Evolutionary conservation across 2,329 filamentous ascomycete genomes (phyloP), one percentile per base, ranked within the genome.

Genomic region (Fusarium ambrosium): DNA sequence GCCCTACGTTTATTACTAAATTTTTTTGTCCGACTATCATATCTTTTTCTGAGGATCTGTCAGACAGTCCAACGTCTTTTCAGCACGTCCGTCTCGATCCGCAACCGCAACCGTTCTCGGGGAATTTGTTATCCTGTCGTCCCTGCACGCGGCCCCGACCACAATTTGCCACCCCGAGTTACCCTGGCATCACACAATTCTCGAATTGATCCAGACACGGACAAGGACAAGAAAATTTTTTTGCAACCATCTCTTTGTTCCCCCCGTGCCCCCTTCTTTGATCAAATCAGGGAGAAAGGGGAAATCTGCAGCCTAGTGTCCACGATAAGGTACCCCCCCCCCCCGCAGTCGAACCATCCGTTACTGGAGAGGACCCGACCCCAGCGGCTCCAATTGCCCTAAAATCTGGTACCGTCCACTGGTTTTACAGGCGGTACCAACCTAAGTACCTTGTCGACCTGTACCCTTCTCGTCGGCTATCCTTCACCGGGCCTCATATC

Each of bases 161-260:
- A 71, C 61, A 79, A 75, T 79, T 79, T 79, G 77, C 77, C 77
- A 79, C 77, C 66, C 69, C 67, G 58, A 70, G 66, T 70, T 64
- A 77, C 77, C 77, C 77, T 79, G 75, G 72, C 63, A 74, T 79
- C 74, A 72, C 77, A 77, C 77, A 76, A 68, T 76, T 77, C 72
- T 77, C 62, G 77, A 76, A 72, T 64, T 74, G 71, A 66, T 77
- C 74, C 66, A 74, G 69, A 62, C 69, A 62, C 69, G 76, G 75
- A 69, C 71, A 56, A 73, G 76, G 75, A 69, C 71, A 56, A 73
- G 68, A 77, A 76, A 78, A 77, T 45, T 16, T 77, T 20, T 78
- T 74, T 78, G 66, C 69, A 71, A 59, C 34, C 65, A 34, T 71
- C 69, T 56, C 24, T 53, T 53, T 53, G 22, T 53, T 75, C 56